Conservation (phyloP, 1,284 basidiomycete species). For the Rhodotorula mucilaginosa region DNA sequence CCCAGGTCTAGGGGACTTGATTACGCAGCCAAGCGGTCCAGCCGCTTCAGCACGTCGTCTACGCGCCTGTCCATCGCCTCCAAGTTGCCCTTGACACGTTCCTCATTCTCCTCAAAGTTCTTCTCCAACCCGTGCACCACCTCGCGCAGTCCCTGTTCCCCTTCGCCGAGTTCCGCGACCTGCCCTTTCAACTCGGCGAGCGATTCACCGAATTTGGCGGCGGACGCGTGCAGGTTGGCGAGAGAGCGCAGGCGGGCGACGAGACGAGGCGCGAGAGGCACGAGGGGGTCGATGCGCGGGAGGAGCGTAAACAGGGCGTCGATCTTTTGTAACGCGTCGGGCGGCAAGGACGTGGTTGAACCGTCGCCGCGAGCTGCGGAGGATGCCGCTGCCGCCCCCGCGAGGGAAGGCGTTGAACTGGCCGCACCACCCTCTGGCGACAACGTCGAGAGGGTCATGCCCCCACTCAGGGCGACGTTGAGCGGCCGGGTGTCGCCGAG, state of each 20-base stretch:
- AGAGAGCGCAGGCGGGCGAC: constrained; percentile 81
- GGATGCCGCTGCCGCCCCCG: constrained; percentile 2
- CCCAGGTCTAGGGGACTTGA: not conserved
- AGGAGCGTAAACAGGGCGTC: constrained; percentile 65
- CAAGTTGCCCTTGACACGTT: constrained; percentile 71
- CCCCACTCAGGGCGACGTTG: constrained; percentile 48
- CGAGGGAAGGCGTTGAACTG: not conserved
- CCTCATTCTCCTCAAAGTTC: constrained; percentile 61
- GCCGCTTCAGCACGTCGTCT: constrained; percentile 52
- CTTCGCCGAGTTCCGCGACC: constrained; percentile 62
- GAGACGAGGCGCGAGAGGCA: constrained; percentile 89
- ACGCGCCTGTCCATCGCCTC: constrained; percentile 66
- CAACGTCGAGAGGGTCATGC: constrained; percentile 45
- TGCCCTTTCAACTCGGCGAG: constrained; percentile 53
- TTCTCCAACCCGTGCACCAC: constrained; percentile 57
- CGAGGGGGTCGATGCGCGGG: constrained; percentile 71
- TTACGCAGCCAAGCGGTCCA: constrained; percentile 16
- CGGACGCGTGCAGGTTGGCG: constrained; percentile 74
- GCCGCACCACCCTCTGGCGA: constrained; percentile 2
- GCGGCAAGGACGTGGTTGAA: constrained; percentile 52
- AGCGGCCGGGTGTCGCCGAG: constrained; percentile 46
- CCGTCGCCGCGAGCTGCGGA: constrained; percentile 41
- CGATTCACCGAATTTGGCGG: constrained; percentile 61
- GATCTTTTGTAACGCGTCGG: constrained; percentile 58
- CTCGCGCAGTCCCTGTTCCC: constrained; percentile 64